Percentiles rank a stretch among this genome's conserved stretches.
These are phyloP conservation scores for Xylaria sp. DNA, from an alignment of 2,329 filamentous ascomycete genomes.

Conservation along the genomic window DNA sequence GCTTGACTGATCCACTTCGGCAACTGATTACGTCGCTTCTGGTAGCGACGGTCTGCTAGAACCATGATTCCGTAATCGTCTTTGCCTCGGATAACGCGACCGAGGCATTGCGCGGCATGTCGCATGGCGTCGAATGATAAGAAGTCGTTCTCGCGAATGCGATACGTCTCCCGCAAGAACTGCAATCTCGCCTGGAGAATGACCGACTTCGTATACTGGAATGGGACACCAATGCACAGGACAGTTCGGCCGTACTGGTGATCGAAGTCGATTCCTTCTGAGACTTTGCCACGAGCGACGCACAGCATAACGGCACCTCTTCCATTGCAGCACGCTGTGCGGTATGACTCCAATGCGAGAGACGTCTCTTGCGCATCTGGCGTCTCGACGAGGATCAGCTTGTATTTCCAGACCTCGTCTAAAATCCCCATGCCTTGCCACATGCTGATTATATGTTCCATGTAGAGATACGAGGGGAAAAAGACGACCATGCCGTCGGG, in stretches of 20 bases:
- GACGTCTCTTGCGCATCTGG: slow-evolving; percentile 97
- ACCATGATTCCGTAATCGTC: slow-evolving; percentile 99
- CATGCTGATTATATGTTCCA: slow-evolving; percentile 98
- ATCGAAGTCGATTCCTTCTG: slow-evolving; percentile 97
- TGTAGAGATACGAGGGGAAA: slow-evolving; percentile 97
- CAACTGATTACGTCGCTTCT: slow-evolving; percentile 82
- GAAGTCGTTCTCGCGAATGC: slow-evolving; percentile 95
- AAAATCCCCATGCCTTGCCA: slow-evolving; percentile 99
- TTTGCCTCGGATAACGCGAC: slow-evolving; percentile 89
- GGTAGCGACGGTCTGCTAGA: slow-evolving; percentile 85
- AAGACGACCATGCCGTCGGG: slow-evolving; percentile 98
- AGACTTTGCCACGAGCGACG: slow-evolving; percentile 94
- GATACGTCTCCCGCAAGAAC: slow-evolving; percentile 94
- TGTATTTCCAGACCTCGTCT: slow-evolving; percentile 98
- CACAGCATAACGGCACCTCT: slow-evolving; percentile 89
- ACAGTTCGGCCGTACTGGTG: slow-evolving; percentile 97
- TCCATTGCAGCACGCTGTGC: slow-evolving; percentile 95
- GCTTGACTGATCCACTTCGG: slow-evolving; percentile 96
- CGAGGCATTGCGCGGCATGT: slow-evolving; percentile 94
- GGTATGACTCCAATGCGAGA: slow-evolving; percentile 89
- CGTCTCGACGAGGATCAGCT: slow-evolving; percentile 94
- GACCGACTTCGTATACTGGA: slow-evolving; percentile 96
- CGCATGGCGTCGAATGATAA: slow-evolving; percentile 98
- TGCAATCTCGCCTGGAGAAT: slow-evolving; percentile 94
- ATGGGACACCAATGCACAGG: slow-evolving; percentile 92